These are phyloP conservation scores for Pichia californica DNA, from an alignment of 805 yeast genomes.

Conservation along the genomic window DNA sequence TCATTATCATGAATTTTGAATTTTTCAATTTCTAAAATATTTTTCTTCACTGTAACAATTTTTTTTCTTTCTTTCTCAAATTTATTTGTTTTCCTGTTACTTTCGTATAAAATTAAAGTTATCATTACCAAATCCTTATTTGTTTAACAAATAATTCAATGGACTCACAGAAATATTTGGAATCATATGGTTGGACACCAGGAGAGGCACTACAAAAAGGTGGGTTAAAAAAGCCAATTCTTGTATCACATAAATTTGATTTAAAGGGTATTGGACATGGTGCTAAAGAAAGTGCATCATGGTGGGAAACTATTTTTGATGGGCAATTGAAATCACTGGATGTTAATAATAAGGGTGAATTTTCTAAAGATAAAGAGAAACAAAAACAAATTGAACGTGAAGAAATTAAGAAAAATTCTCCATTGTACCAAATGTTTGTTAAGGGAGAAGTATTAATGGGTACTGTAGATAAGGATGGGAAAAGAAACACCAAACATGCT, in stretches of 20 bases:
- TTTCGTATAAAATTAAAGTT: too few relatives aligned
- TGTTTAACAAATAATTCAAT: too few relatives aligned
- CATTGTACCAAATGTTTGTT: slow-evolving; percentile 80
- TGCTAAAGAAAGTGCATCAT: slow-evolving; percentile 69
- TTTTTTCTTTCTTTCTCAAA: too few relatives aligned
- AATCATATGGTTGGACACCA: slow-evolving; percentile 84
- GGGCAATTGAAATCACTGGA: slow-evolving; percentile 81
- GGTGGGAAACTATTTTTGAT: slow-evolving; percentile 97
- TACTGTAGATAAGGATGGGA: slow-evolving; percentile 37
- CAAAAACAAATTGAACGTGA: slow-evolving; percentile 41
- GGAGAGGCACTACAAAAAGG: slow-evolving; percentile 82
- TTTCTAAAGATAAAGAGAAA: slow-evolving; percentile 26
- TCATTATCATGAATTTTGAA: too few relatives aligned
- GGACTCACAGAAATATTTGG: slow-evolving; percentile 64
- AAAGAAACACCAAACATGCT: not conserved
- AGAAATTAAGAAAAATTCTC: slow-evolving; percentile 40
- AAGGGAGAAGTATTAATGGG: slow-evolving; percentile 82
- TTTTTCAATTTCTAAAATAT: too few relatives aligned
- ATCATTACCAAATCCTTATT: too few relatives aligned
- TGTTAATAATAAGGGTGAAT: slow-evolving; percentile 10
- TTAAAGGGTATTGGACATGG: slow-evolving; percentile 85
- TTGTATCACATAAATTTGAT: slow-evolving; percentile 87
- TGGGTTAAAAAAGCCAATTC: slow-evolving; percentile 75
- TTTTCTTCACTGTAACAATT: too few relatives aligned
- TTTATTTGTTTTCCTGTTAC: too few relatives aligned